These are phyloP conservation scores for Zhuliangozyma parablackwelliae DNA, from an alignment of 1,139 yeast species.

Conservation along the genomic window DNA sequence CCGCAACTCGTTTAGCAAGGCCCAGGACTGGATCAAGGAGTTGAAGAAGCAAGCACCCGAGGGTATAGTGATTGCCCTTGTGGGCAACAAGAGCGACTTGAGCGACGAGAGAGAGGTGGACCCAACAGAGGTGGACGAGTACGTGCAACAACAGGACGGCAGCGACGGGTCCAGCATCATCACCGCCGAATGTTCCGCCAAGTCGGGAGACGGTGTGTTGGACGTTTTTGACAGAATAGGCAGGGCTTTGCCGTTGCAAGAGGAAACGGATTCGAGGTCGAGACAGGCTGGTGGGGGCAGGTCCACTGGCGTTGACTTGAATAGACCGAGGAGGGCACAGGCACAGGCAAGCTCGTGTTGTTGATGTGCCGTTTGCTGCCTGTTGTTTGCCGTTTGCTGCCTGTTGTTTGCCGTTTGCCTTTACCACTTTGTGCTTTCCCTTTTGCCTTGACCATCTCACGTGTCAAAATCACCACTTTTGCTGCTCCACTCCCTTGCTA, in stretches of 20 bases:
- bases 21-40: slow-evolving; percentile 95
- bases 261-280: slow-evolving; percentile 23
- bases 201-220: slow-evolving; percentile 43
- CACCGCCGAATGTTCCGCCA: slow-evolving; percentile 45
- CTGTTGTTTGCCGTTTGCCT: no score
- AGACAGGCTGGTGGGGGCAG: slow-evolving; percentile 22
- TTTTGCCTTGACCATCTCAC: no score
- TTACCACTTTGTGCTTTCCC: no score
- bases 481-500: no score
- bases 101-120: slow-evolving; percentile 47
- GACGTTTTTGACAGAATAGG: slow-evolving; percentile 41
- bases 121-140: slow-evolving; percentile 31
- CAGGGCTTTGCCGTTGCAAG: slow-evolving; percentile 42
- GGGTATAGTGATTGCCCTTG: slow-evolving; percentile 79
- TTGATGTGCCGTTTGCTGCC: slow-evolving; percentile 1
- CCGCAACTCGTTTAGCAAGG: slow-evolving; percentile 70
- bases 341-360: slow-evolving; percentile 26
- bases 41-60: slow-evolving; percentile 85
- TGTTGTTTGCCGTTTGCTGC: no score
- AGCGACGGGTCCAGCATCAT: slow-evolving; percentile 20
- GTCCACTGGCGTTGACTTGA: slow-evolving; percentile 40
- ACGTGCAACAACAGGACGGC: slow-evolving; percentile 26
- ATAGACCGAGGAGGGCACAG: slow-evolving; percentile 24
- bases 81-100: slow-evolving; percentile 84
- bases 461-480: no score